phyloP scores from a whole-genome alignment of 2,329 filamentous ascomycete species.

The Fusarium sp. region DNA sequence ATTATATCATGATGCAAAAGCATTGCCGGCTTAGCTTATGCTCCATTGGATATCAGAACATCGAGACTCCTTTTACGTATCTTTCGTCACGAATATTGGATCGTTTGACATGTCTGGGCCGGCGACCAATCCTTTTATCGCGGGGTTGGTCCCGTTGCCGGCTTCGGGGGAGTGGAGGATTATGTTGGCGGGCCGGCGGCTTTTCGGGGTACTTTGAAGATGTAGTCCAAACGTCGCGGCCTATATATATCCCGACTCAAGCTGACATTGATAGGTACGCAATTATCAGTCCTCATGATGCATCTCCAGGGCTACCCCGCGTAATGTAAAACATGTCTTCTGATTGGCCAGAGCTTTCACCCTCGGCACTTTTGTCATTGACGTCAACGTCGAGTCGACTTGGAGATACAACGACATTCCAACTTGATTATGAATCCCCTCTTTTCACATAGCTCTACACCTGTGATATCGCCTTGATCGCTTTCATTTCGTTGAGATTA shows the following conservation, averaged over 20 bases:
- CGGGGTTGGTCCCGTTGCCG: slow-evolving; percentile 13
- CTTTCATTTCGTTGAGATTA: neutral
- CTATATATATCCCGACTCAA: slow-evolving; percentile 5
- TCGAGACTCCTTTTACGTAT: slow-evolving; percentile 13
- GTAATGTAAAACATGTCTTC: slow-evolving; percentile 40
- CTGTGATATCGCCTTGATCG: neutral
- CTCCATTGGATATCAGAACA: neutral
- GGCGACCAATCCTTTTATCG: slow-evolving; percentile 4
- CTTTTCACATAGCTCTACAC: neutral
- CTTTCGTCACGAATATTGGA: slow-evolving; percentile 1
- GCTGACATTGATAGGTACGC: slow-evolving; percentile 19
- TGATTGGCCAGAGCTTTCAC: slow-evolving; percentile 42
- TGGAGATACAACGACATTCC: slow-evolving; percentile 13
- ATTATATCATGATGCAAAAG: slow-evolving; percentile 15
- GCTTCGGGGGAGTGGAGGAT: slow-evolving; percentile 35
- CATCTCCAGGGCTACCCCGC: slow-evolving; percentile 30
- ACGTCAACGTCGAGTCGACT: slow-evolving; percentile 31
- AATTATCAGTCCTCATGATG: slow-evolving; percentile 38
- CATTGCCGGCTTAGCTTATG: slow-evolving; percentile 11
- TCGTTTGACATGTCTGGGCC: slow-evolving; percentile 1
- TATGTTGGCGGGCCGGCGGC: slow-evolving; percentile 16
- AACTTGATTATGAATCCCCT: slow-evolving; percentile 17
- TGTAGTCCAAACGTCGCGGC: neutral
- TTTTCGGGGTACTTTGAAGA: slow-evolving; percentile 3
- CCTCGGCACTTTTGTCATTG: slow-evolving; percentile 31